Base-by-base conservation (phyloP, 2,329 filamentous ascomycete species). In the Pseudocercospora cruenta region DNA sequence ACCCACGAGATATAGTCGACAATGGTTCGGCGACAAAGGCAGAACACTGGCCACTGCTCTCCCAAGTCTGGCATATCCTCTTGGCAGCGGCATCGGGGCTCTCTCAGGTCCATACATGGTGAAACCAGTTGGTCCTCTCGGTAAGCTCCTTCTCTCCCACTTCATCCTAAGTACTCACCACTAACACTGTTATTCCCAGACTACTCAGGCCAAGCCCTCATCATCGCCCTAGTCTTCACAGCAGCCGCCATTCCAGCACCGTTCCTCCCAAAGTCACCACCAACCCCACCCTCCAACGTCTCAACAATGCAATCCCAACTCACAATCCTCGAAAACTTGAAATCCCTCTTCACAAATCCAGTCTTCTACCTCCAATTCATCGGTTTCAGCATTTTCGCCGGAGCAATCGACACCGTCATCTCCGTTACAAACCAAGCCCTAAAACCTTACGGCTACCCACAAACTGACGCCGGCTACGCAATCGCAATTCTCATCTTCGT, bases 11-110 rank as follows among this genome's bases (percentile, higher is more conserved):
- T 97, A 96, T 79, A 94, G 91, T 58, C 93, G 97, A 76, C 82
- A 96, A 67, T 97, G 94, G 94, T 97, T 97, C 80, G 93, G 91
- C 0, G 88, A 90, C 71, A 82, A 84, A n/a, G 93, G 93, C 9
- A 87, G 94, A 62, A 91, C 96, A n/a, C 90, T 90, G 60, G 94
- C 94, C 24, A 97, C 94, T 0, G 94, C 94, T 0, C 74, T 96
- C 36, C 89, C 90, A 28, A 93, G 88, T 69, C 80, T 97, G 66
- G 91, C 93, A 5, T 97, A 97, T 78, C 93, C 94, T 0, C 85
- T 97, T 61, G 94, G 94, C 21, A 43, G 57, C 12, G 63, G 36
- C 14, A 19, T 64, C 28, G 55, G 62, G 5, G 21, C 62, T 7
- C 43, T 64, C 26, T 31, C 28, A 19, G 62, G 62, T 4, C 54